Evolutionary conservation across 257 asterid species (phyloP).

Genomic region (Ehretia macrophylla): DNA sequence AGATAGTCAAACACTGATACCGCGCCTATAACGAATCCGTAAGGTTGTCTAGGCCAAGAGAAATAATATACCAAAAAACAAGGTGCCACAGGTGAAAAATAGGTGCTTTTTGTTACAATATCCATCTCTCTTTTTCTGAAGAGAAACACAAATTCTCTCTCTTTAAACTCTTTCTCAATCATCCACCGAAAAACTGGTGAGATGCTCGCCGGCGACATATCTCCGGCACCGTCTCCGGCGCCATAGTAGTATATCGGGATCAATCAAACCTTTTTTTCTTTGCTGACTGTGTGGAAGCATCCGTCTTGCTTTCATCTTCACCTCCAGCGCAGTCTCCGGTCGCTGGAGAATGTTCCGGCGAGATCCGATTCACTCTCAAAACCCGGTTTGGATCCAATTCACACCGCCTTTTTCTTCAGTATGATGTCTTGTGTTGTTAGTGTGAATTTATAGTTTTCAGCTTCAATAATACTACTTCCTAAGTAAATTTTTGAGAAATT

Average conservation of each 20-base stretch:
- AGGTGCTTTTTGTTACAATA: background rate
- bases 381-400: slow-evolving; percentile 16
- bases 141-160: slow-evolving; percentile 3
- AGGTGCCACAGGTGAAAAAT: no score
- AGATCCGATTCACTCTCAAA: slow-evolving; percentile 4
- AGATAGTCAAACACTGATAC: no score
- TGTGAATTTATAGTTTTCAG: background rate
- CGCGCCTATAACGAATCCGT: no score
- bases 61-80: no score
- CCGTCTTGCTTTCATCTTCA: background rate
- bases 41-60: no score
- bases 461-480: background rate
- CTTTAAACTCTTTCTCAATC: background rate
- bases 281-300: background rate
- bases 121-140: background rate
- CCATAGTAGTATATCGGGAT: background rate
- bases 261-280: background rate
- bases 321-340: background rate
- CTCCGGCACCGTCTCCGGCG: slow-evolving; percentile 11
- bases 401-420: background rate
- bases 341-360: slow-evolving; percentile 15
- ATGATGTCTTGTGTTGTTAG: background rate
- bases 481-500: slow-evolving; percentile 17
- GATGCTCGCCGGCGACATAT: slow-evolving; percentile 15
- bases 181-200: slow-evolving; percentile 4